These are phyloP conservation scores for Dothistroma pini DNA, from an alignment of 2,329 filamentous ascomycete species.

Conservation along the genomic window DNA sequence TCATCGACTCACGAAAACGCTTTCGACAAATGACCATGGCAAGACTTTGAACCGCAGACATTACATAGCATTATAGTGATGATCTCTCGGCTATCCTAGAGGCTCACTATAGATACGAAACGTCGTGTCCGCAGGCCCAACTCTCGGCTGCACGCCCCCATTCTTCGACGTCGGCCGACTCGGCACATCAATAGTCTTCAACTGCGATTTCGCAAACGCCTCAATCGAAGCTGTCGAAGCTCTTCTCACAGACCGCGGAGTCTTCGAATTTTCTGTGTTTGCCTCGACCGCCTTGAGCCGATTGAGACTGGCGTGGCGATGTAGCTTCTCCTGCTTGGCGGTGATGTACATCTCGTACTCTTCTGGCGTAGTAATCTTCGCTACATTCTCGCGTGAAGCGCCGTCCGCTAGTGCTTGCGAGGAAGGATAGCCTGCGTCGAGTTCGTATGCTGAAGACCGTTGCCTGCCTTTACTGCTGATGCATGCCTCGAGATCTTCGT, in stretches of 20 bases:
- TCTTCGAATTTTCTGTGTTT: background rate
- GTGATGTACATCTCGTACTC: constrained; percentile 22
- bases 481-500: background rate
- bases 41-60: background rate
- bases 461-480: background rate
- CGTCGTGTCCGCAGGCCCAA: background rate
- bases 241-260: constrained; percentile 22
- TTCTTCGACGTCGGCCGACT: constrained; percentile 5
- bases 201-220: constrained; percentile 28
- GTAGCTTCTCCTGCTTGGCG: constrained; percentile 5
- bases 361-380: constrained; percentile 14
- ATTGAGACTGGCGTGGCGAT: background rate
- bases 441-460: background rate
- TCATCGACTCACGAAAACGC: background rate
- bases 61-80: background rate
- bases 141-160: background rate
- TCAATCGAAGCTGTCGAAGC: constrained; percentile 36
- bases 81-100: background rate
- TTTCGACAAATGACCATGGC: background rate
- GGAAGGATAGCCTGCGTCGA: background rate
- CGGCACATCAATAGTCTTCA: constrained; percentile 32
- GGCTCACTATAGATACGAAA: background rate
- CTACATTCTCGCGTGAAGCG: background rate
- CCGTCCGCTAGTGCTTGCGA: background rate
- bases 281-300: background rate